A percentile compares a stretch with the other conserved stretches of the same genome.
phyloP scores from a whole-genome alignment of 2,329 filamentous ascomycete genomes.

The Talaromyces sp. region DNA sequence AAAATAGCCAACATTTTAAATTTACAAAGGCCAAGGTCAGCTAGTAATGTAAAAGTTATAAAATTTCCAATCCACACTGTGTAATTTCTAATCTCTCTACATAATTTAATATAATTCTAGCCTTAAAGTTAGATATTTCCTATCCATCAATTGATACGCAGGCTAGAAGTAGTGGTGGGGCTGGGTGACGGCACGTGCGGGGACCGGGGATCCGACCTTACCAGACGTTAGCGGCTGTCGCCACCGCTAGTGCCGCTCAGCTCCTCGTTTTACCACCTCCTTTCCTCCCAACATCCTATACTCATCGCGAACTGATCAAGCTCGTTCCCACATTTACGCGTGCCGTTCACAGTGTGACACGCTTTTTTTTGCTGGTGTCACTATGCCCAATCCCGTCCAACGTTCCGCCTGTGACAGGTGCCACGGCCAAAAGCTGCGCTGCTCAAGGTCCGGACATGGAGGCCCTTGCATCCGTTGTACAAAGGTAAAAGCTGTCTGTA shows the following conservation, averaged over 20 bases:
- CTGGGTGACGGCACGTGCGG: too few species aligned
- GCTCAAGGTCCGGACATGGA: background rate
- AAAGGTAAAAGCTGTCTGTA: conserved; percentile 3
- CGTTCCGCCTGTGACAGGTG: conserved; percentile 6
- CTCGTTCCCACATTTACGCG: background rate
- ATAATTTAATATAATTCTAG: too few species aligned
- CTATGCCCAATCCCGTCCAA: conserved; percentile 4
- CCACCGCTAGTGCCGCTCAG: background rate
- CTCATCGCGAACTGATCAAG: background rate
- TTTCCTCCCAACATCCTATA: background rate
- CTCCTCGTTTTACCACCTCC: background rate
- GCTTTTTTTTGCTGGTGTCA: background rate
- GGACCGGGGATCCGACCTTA: too few species aligned
- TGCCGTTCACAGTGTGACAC: background rate
- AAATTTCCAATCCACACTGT: too few species aligned
- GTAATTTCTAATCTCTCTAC: too few species aligned
- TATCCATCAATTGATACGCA: too few species aligned
- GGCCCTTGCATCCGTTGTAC: conserved; percentile 5
- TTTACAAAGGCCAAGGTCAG: too few species aligned
- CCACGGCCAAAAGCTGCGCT: conserved; percentile 8
- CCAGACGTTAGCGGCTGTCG: background rate
- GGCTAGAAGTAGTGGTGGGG: too few species aligned
- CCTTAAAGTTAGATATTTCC: too few species aligned
- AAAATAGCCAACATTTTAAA: too few species aligned
- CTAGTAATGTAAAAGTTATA: too few species aligned